Base-by-base conservation (phyloP, 768 basidiomycete genomes). In the Kwoniella europaea region DNA sequence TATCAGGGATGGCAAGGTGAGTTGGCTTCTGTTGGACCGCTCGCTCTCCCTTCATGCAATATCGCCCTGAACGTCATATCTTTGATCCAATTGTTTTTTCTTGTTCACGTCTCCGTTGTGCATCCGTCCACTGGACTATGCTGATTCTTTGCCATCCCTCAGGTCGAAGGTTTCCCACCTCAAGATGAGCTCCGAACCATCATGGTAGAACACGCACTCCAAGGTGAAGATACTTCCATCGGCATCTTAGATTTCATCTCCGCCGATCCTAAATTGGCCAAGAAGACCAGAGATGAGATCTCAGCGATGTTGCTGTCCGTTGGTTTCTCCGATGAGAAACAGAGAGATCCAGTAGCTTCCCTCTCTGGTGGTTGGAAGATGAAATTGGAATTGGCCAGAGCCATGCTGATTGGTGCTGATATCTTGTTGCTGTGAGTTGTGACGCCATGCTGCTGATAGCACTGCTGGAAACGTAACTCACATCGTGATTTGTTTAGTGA, bases 341-440 rank as follows among this genome's bases (percentile, higher is more conserved):
- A 98, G 85, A 85, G 88, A 52, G 92, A 96, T 76, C 85, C 88
- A 63, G 94, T 98, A 71, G 93, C 91, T 59, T 91, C 92, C 53
- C 86, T 98, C 71, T 97, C 94, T 15, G 96, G 96, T 78, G 95
- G 96, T 54, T 98, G 95, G 95, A 98, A 98, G 86, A 98, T 98
- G 95, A 97, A 97, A 84, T 88, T 98, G 64, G 95, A 98, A 82
- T 88, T 98, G 52, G 94, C 93, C 9, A 87, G 95, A 75, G 96
- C 95, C 13, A 98, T 98, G 94, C 86, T 98, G 62, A 95, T 96
- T 86, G 94, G 95, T 77, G 95, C 86, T 70, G 85, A 86, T 72
- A 84, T 86, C 65, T 78, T 86, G 61, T 82, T 86, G 42, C 82
- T 86, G 72, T 75, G 42, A 70, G 69, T 35, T 24, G 22, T 3